Conservation (phyloP, 2,329 filamentous ascomycete genomes). For the Ploettnerulaceae sp. region DNA sequence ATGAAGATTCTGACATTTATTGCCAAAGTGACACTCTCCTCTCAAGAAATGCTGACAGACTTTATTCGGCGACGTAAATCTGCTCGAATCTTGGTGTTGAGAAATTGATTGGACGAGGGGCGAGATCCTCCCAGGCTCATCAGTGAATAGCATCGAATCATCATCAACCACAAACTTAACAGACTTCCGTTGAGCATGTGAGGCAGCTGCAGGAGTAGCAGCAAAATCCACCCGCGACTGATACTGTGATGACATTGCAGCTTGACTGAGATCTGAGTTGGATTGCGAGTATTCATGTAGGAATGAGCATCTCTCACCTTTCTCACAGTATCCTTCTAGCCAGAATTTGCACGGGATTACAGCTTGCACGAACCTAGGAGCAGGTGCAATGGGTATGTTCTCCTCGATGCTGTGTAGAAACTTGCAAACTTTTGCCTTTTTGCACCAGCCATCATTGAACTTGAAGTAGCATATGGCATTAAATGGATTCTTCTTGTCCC, state of each 20-base stretch:
- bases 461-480: slow-evolving; percentile 10
- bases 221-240: background rate
- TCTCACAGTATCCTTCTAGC: too few relatives aligned
- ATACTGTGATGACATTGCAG: too few relatives aligned
- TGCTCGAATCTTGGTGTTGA: too few relatives aligned
- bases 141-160: background rate
- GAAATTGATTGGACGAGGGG: background rate
- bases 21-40: background rate
- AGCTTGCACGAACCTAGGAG: background rate
- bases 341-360: too few relatives aligned
- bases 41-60: background rate
- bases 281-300: too few relatives aligned
- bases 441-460: slow-evolving; percentile 3
- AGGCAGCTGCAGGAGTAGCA: background rate
- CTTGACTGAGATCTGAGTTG: too few relatives aligned
- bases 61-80: too few relatives aligned
- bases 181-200: background rate
- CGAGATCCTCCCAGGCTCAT: background rate
- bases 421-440: slow-evolving; percentile 5
- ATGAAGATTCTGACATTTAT: background rate
- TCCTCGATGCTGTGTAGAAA: slow-evolving; percentile 11
- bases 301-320: too few relatives aligned
- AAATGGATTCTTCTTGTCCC: background rate
- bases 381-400: slow-evolving; percentile 6
- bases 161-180: background rate